Evolutionary conservation across 495 filamentous ascomycete genomes (phyloP), one percentile per base, ranked within the genome.

Genomic region (Apiosordaria backusii): DNA sequence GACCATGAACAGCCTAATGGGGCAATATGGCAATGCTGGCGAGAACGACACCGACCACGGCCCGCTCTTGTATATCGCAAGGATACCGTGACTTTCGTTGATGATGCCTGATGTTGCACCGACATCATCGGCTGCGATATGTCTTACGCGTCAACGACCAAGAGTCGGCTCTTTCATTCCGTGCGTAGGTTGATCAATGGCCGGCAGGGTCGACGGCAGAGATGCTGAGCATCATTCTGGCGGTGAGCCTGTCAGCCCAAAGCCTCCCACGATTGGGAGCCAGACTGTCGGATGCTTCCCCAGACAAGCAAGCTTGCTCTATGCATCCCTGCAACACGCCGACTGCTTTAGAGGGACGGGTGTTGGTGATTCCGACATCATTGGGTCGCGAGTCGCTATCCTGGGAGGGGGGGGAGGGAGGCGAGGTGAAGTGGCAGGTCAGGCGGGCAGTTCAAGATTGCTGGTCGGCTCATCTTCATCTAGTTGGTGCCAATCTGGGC

Each of bases 1-100:
- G 60, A 63, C 54, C 18, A 53, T 54, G 57, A 64, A 66, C 67
- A 66, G 64, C 57, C 67, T 61, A 60, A 66, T 66, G 45, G 40
- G 26, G 24, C 19, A 21, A 27, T 64, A 57, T 64, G 45, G 13
- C 24, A 26, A 19, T 61, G 27, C 57, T 40, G 55, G 50, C 45
- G 66, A 64, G 54, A 26, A 22, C 25, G 57, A 25, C 25, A 25
- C 24, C 29, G 26, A 6, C 6, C 23, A 21, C 22, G 23, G 23
- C 40, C 61, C 40, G 23, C 18, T 61, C 16, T 52, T 10, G n/a
- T 19, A 18, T 53, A 27, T 16, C 40, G 63, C 61, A 63, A 24
- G 54, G 65, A 60, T 54, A 53, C 54, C 60, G 24, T 61, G 25
- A 45, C 61, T 62, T 21, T 61, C 18, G 58, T 35, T 63, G 26